Percentiles rank a stretch among this genome's conserved stretches.
Evolutionary conservation across 2,329 filamentous ascomycete species (phyloP).

Genomic region (Penicillium vulpinum): DNA sequence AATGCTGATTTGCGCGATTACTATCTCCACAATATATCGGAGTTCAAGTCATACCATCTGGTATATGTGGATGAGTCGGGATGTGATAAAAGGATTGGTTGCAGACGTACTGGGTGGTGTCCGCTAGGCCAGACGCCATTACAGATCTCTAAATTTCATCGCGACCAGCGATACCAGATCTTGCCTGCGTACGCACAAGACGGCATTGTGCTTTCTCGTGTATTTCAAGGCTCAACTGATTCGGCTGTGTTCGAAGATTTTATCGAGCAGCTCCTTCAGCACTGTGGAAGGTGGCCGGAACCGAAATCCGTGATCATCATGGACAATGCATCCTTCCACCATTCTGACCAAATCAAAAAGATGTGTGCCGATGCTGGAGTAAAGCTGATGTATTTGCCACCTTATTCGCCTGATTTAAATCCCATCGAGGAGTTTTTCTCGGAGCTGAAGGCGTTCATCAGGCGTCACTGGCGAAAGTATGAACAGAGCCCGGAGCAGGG

Average conservation of each 20-base stretch:
- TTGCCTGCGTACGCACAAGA: neutral
- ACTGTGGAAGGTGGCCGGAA: no score
- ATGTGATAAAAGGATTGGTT: neutral
- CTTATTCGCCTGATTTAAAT: constrained; percentile 1
- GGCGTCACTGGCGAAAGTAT: no score
- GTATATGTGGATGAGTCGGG: neutral
- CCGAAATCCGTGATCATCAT: no score
- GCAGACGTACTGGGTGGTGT: neutral
- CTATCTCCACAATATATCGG: neutral
- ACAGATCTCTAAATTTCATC: neutral
- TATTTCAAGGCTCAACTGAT: no score
- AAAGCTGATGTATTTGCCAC: neutral
- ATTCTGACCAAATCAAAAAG: neutral
- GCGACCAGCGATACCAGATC: neutral
- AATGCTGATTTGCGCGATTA: neutral
- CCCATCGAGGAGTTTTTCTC: constrained; percentile 1
- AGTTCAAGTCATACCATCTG: neutral
- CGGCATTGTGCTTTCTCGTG: no score
- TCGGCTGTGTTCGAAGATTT: no score
- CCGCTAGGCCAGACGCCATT: neutral
- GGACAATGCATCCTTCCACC: neutral
- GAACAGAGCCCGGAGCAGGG: no score
- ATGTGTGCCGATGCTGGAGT: neutral
- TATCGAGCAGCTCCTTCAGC: no score
- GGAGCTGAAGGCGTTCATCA: no score